Conservation (phyloP, 352 stramenopile species). For the Phytophthora parvispora region DNA sequence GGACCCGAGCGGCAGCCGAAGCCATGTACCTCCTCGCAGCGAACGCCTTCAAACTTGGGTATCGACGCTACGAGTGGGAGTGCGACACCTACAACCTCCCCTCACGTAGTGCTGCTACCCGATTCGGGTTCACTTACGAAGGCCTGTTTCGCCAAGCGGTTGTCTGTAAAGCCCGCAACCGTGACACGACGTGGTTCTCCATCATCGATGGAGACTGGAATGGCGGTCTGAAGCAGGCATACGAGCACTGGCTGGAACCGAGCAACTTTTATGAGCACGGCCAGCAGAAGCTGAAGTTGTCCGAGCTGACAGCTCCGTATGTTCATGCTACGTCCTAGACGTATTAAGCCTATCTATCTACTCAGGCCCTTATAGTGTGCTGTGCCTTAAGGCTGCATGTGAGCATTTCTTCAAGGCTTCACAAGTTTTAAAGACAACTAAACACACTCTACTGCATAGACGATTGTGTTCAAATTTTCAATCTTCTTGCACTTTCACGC, state of each 20-base stretch:
- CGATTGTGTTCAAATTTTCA: too few species aligned
- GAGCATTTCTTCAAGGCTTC: too few species aligned
- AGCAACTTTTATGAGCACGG: slow-evolving; percentile 23
- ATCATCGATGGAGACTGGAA: slow-evolving; percentile 28
- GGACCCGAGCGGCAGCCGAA: slow-evolving; percentile 22
- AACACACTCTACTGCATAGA: too few species aligned
- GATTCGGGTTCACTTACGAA: slow-evolving; percentile 26
- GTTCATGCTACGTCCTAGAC: slow-evolving; percentile 9
- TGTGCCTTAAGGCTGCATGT: too few species aligned
- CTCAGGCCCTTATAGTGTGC: too few species aligned
- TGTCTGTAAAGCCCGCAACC: slow-evolving; percentile 24
- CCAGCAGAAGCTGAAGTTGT: slow-evolving; percentile 26
- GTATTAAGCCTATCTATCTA: too few species aligned
- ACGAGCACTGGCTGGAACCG: slow-evolving; percentile 19
- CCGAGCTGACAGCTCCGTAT: slow-evolving; percentile 25
- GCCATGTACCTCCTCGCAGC: slow-evolving; percentile 15
- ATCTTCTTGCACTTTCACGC: too few species aligned
- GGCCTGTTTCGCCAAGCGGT: slow-evolving; percentile 24
- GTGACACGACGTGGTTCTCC: slow-evolving; percentile 28
- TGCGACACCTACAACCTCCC: slow-evolving; percentile 25
- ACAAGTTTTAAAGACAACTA: too few species aligned
- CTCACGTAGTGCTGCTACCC: slow-evolving; percentile 7
- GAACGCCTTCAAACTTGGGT: slow-evolving; percentile 28
- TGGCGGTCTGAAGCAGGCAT: slow-evolving; percentile 9
- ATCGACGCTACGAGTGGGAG: slow-evolving; percentile 28